Percentiles rank a stretch among this genome's conserved stretches.
Evolutionary conservation across 306 rosid species (phyloP).

Genomic region (Calophaca sinica): DNA sequence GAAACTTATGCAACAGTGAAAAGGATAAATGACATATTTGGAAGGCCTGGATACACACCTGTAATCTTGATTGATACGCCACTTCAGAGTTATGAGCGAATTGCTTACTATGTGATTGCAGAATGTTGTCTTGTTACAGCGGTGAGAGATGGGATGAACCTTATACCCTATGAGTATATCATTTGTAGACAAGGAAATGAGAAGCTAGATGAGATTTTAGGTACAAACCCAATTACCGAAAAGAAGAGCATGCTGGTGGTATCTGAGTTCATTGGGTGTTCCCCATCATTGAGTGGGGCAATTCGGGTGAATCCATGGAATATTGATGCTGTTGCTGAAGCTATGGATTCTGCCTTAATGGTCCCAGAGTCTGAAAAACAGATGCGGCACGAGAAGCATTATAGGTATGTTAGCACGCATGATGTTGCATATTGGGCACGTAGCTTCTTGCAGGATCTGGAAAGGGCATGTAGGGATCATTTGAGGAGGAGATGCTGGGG

Average conservation of each 20-base stretch:
- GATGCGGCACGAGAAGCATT: slow-evolving; percentile 87
- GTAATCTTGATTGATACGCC: slow-evolving; percentile 78
- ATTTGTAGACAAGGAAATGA: slow-evolving; percentile 86
- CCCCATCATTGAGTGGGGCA: slow-evolving; percentile 92
- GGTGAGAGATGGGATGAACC: slow-evolving; percentile 95
- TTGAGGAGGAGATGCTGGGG: slow-evolving; percentile 92
- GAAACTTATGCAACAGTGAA: slow-evolving; percentile 74
- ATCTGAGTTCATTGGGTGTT: slow-evolving; percentile 92
- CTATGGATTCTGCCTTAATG: slow-evolving; percentile 81
- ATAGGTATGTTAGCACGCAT: slow-evolving; percentile 85
- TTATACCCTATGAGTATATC: slow-evolving; percentile 84
- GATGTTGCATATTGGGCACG: slow-evolving; percentile 95
- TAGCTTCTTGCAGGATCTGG: slow-evolving; percentile 89
- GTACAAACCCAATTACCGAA: slow-evolving; percentile 49
- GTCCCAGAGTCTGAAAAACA: slow-evolving; percentile 76
- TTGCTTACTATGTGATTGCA: slow-evolving; percentile 78
- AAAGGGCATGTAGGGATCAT: slow-evolving; percentile 87
- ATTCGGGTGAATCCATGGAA: slow-evolving; percentile 94
- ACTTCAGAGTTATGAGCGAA: slow-evolving; percentile 78
- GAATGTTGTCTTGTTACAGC: slow-evolving; percentile 96
- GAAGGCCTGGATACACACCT: slow-evolving; percentile 76
- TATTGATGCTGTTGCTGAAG: slow-evolving; percentile 87
- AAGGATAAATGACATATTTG: slow-evolving; percentile 68
- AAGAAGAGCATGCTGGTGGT: slow-evolving; percentile 86
- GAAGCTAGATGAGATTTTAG: slow-evolving; percentile 73